Evolutionary conservation across 177 flowering plant genomes (phyloP).

Genomic region (Vitis hybrid): DNA sequence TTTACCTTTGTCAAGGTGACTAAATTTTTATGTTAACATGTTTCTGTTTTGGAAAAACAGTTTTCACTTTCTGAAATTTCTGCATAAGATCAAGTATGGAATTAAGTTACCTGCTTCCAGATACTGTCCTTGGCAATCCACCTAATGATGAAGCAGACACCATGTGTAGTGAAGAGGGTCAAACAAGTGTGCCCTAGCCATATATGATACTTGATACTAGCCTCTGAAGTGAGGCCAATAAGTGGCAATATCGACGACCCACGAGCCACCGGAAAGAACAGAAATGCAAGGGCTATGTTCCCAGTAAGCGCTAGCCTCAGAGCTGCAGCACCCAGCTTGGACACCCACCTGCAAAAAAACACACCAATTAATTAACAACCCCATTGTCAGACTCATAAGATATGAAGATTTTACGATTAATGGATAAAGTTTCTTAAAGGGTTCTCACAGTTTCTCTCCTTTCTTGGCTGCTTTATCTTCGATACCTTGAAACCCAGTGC

Average conservation of each 20-base stretch:
- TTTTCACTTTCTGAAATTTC: no score
- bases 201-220: slow-evolving; percentile 43
- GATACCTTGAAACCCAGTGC: slow-evolving; percentile 30
- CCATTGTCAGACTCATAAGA: neutral
- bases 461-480: slow-evolving; percentile 11
- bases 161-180: slow-evolving; percentile 34
- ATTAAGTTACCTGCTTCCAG: no score
- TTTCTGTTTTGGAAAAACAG: no score
- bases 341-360: slow-evolving; percentile 31
- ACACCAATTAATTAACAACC: neutral
- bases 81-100: no score
- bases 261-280: slow-evolving; percentile 49
- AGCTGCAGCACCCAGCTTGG: slow-evolving; percentile 22
- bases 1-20: no score
- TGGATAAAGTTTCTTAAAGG: neutral
- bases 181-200: slow-evolving; percentile 36
- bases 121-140: slow-evolving; percentile 18
- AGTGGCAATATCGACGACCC: slow-evolving; percentile 34
- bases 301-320: slow-evolving; percentile 31
- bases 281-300: slow-evolving; percentile 35
- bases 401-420: neutral
- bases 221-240: slow-evolving; percentile 40
- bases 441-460: slow-evolving; percentile 42
- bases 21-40: no score
- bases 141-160: slow-evolving; percentile 22